phyloP scores from a whole-genome alignment of 768 basidiomycete genomes.

The Hortiboletus flavorubellus region DNA sequence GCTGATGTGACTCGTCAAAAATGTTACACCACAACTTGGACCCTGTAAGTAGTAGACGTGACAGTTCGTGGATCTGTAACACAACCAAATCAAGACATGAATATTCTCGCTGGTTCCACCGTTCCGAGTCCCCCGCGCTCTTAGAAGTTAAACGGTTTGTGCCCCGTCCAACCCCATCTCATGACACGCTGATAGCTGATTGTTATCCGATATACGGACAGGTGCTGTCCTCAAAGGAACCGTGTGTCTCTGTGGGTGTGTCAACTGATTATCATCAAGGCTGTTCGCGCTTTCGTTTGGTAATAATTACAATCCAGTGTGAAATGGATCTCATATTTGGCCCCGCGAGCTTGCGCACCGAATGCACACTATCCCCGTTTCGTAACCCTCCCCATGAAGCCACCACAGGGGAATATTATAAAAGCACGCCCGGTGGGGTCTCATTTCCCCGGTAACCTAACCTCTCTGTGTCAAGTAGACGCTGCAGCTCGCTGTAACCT shows the following conservation, averaged over 20 bases:
- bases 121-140: background rate
- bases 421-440: slow-evolving; percentile 4
- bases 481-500: background rate
- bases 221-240: background rate
- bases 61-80: background rate
- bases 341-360: background rate
- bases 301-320: background rate
- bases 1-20: too few species aligned
- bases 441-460: background rate
- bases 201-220: background rate
- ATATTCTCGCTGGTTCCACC: background rate
- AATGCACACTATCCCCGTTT: slow-evolving; percentile 2
- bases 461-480: slow-evolving; percentile 6
- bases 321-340: slow-evolving; percentile 4
- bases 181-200: background rate
- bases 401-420: slow-evolving; percentile 14
- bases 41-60: background rate
- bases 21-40: too few species aligned
- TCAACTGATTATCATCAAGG: background rate
- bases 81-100: background rate
- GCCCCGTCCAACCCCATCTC: background rate
- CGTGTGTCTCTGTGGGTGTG: background rate
- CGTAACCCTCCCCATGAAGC: slow-evolving; percentile 2
- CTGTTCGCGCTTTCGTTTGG: background rate
- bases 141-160: background rate